Evolutionary conservation across 106 monocot species (phyloP).

Genomic region (Agapanthus africanus): DNA sequence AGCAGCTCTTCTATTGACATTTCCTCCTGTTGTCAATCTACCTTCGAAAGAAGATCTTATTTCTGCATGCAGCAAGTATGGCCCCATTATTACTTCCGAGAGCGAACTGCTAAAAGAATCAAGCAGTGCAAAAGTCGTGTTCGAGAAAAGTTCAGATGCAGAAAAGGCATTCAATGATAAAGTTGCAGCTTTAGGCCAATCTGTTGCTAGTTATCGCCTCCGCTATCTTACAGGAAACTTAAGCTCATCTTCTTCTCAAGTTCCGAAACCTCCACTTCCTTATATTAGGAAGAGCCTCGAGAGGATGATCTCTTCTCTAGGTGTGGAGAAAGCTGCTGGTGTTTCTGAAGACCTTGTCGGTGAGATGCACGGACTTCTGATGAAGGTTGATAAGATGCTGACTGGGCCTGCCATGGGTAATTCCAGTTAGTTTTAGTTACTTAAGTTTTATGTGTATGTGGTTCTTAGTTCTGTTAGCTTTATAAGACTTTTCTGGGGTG

Average conservation of each 20-base stretch:
- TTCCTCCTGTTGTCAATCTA: slow-evolving; percentile 13
- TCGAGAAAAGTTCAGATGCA: slow-evolving; percentile 15
- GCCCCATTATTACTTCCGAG: slow-evolving; percentile 5
- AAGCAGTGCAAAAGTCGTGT: slow-evolving; percentile 16
- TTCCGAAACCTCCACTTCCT: slow-evolving; percentile 27
- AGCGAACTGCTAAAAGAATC: slow-evolving; percentile 16
- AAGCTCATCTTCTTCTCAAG: slow-evolving; percentile 5
- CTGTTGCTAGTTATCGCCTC: slow-evolving; percentile 16
- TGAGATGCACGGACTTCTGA: slow-evolving; percentile 70
- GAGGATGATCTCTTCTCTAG: slow-evolving; percentile 51
- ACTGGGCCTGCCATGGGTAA: slow-evolving; percentile 22
- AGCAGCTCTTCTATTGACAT: slow-evolving; percentile 16
- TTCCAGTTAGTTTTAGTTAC: slow-evolving; percentile 12
- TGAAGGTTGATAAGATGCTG: slow-evolving; percentile 59
- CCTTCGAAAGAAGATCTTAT: slow-evolving; percentile 21
- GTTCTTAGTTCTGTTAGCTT: slow-evolving; percentile 13
- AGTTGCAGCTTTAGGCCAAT: slow-evolving; percentile 9
- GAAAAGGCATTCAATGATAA: slow-evolving; percentile 27
- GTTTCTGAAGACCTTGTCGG: slow-evolving; percentile 45
- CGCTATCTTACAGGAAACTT: slow-evolving; percentile 6
- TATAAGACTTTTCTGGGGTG: neutral
- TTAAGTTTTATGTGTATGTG: neutral
- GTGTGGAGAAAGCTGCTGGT: slow-evolving; percentile 6
- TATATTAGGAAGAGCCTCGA: slow-evolving; percentile 60
- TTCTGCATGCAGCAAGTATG: slow-evolving; percentile 18